Percentiles rank a stretch among this genome's conserved stretches.
Evolutionary conservation across 257 asterid genomes (phyloP).

Genomic region (Solanum stenotomum): DNA sequence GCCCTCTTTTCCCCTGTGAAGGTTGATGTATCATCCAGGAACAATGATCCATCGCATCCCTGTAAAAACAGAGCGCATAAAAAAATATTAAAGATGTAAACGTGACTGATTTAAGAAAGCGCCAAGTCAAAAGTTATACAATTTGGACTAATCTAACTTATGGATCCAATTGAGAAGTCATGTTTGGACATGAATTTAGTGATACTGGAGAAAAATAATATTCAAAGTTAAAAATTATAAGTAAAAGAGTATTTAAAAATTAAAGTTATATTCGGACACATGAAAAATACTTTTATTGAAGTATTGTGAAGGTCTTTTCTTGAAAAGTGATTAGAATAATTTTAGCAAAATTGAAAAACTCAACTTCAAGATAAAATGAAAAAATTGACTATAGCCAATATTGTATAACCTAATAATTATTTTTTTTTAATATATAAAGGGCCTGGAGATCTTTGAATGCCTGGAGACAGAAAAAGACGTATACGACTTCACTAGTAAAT

Average conservation of each 20-base stretch:
- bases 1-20: slow-evolving; percentile 75
- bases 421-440: neutral
- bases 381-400: neutral
- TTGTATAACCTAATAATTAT: neutral
- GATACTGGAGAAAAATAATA: neutral
- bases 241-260: no score
- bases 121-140: neutral
- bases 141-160: neutral
- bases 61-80: neutral
- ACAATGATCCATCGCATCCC: slow-evolving; percentile 93
- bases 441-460: neutral
- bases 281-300: neutral
- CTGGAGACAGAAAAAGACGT: neutral
- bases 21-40: slow-evolving; percentile 76
- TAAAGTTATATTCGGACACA: neutral
- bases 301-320: neutral
- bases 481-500: neutral
- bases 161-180: neutral
- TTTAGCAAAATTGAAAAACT: neutral
- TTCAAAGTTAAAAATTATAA: no score
- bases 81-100: neutral
- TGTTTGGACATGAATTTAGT: neutral
- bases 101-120: neutral
- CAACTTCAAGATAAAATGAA: neutral
- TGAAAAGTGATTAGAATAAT: neutral